Base-by-base conservation (phyloP, 495 filamentous ascomycete species). In the Aspergillus hancockii region DNA sequence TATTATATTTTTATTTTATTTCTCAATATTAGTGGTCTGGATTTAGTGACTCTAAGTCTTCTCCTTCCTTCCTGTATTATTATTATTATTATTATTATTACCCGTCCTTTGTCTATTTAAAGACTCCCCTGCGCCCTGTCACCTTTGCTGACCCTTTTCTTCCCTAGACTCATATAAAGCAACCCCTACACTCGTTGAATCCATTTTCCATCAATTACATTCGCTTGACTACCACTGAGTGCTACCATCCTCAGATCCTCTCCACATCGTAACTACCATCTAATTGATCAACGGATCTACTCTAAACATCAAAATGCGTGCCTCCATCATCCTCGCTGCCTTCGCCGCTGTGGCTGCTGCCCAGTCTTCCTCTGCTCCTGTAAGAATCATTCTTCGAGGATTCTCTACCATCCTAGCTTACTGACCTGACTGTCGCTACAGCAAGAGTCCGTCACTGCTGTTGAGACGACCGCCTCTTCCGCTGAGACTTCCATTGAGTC, bases 291-390 rank as follows among this genome's bases (percentile, higher is more conserved):
- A 32, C 41, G 9, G 10, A 25, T 58, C 32, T 45, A 41, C 43
- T 57, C 58, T 52, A 45, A 32, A 52, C 49, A 36, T 57, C 71
- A 78, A 52, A 49, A 80, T 80, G 75, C 77, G 71, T 74, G 62
- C 62, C 62, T 69, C 71, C 18, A 58, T 77, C 63, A 45, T 77
- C 64, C 59, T 77, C 66, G 62, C 71, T 57, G 70, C 75, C 58
- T 71, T 79, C 64, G 71, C 75, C 62, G 75, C 75, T 58, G 61
- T 79, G 51, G 77, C 69, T 54, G 46, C 72, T 53, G 75, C 71
- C 22, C 67, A 75, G 66, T 62, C 58, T 45, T 59, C 62, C 50
- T 25, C 45, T 36, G 34, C 34, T 28, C 46, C 58, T 16, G 56
- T 52, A 30, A 47, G 53, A 56, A 68, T 74, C 70, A 65, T 28